Evolutionary conservation across 1,284 basidiomycete species (phyloP).

Genomic region (Ceratobasidium sp.): DNA sequence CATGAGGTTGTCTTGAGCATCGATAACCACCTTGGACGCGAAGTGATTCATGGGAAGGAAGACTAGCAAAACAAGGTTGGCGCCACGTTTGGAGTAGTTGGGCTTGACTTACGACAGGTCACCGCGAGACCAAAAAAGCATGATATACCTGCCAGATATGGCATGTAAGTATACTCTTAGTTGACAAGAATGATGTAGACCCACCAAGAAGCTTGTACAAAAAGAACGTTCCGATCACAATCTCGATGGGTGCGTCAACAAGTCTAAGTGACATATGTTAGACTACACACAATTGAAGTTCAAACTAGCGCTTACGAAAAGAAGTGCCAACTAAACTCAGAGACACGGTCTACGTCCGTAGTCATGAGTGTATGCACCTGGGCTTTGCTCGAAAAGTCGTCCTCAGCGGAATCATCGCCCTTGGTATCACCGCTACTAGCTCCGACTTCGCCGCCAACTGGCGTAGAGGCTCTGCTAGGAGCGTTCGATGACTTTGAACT

Average conservation of each 20-base stretch:
- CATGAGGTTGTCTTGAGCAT: constrained; percentile 89
- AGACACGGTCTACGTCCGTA: constrained; percentile 89
- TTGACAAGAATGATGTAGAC: constrained; percentile 50
- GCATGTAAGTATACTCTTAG: neutral
- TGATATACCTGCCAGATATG: constrained; percentile 62
- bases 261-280: constrained; percentile 46
- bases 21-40: constrained; percentile 85
- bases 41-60: constrained; percentile 90
- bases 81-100: neutral
- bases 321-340: constrained; percentile 84
- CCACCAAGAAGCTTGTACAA: constrained; percentile 81
- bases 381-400: constrained; percentile 87
- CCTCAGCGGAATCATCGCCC: constrained; percentile 57
- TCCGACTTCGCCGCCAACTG: constrained; percentile 49
- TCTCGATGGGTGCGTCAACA: constrained; percentile 86
- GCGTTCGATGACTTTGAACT: constrained; percentile 29
- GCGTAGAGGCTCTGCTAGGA: constrained; percentile 46
- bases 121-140: constrained; percentile 85
- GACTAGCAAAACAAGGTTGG: constrained; percentile 53
- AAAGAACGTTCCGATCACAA: constrained; percentile 81
- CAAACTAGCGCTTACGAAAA: constrained; percentile 64
- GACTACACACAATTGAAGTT: neutral
- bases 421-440: constrained; percentile 49
- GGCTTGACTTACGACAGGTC: constrained; percentile 61
- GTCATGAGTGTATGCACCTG: constrained; percentile 91